A percentile compares a stretch with the other conserved stretches of the same genome.
phyloP scores from a whole-genome alignment of 202 grass and related monocot genomes.

The Elaeis oleifera region DNA sequence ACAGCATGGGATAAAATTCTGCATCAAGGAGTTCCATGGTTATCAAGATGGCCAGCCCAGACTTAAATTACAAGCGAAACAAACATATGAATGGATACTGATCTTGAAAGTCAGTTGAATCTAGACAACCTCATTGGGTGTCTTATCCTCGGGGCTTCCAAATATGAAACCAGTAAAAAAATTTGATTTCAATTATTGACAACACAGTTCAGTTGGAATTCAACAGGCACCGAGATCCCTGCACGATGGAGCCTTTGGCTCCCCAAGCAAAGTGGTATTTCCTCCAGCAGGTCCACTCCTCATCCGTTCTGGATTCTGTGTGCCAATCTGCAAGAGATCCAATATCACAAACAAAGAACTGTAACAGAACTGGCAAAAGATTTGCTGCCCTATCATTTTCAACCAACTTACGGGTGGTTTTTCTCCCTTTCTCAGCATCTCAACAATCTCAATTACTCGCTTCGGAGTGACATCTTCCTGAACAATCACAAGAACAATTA shows the following conservation, averaged over 20 bases:
- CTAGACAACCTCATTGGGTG: too few species aligned
- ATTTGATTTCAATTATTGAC: constrained; percentile 34
- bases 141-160: too few species aligned
- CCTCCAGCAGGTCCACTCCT: constrained; percentile 80
- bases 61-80: too few species aligned
- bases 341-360: too few species aligned
- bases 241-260: constrained; percentile 70
- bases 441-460: constrained; percentile 77
- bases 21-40: too few species aligned
- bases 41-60: too few species aligned
- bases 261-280: constrained; percentile 60
- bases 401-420: constrained; percentile 58
- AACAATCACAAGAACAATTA: not conserved
- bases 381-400: not conserved
- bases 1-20: too few species aligned
- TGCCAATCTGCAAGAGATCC: constrained; percentile 50
- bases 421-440: constrained; percentile 89
- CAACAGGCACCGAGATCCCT: constrained; percentile 92
- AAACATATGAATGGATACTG: too few species aligned
- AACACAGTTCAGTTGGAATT: constrained; percentile 29
- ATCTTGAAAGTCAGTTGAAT: too few species aligned
- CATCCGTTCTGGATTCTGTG: constrained; percentile 73
- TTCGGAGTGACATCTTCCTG: constrained; percentile 89
- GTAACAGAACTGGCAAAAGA: not conserved
- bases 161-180: too few species aligned